phyloP scores from a whole-genome alignment of 345 rosid genomes.

The Nasturtium officinale region DNA sequence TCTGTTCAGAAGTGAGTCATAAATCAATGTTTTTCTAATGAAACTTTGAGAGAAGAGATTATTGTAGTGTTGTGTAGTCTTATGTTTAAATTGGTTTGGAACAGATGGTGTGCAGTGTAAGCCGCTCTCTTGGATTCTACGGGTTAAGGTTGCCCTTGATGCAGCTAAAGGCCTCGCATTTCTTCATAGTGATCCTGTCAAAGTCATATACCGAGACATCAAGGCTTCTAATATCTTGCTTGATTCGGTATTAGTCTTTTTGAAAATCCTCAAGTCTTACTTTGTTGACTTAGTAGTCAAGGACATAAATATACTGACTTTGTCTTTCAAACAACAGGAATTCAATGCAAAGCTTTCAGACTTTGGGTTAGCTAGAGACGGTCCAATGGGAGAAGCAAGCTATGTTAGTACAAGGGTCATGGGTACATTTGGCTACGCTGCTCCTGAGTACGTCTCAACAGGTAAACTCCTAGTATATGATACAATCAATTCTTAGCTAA shows the following conservation, averaged over 20 bases:
- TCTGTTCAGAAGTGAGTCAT: slow-evolving; percentile 72
- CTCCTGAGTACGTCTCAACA: slow-evolving; percentile 62
- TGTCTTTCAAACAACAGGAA: slow-evolving; percentile 46
- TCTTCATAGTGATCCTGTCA: slow-evolving; percentile 79
- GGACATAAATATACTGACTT: slow-evolving; percentile 17
- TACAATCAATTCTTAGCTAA: background rate
- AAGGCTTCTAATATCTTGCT: slow-evolving; percentile 84
- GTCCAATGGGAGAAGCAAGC: slow-evolving; percentile 81
- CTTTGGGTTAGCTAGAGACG: slow-evolving; percentile 93
- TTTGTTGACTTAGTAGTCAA: background rate
- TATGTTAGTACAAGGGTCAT: slow-evolving; percentile 90
- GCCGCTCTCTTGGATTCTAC: slow-evolving; percentile 83
- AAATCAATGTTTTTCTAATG: background rate
- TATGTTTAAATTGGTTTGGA: slow-evolving; percentile 22
- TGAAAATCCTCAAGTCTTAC: background rate
- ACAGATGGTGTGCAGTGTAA: slow-evolving; percentile 64
- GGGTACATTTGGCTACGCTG: slow-evolving; percentile 81
- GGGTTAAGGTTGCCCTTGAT: slow-evolving; percentile 84
- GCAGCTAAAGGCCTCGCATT: slow-evolving; percentile 94
- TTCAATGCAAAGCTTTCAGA: slow-evolving; percentile 84
- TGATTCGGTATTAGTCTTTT: slow-evolving; percentile 56
- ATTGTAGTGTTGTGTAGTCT: slow-evolving; percentile 13
- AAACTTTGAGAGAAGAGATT: background rate
- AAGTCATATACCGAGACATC: slow-evolving; percentile 91
- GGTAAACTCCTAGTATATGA: slow-evolving; percentile 46